A percentile compares a stretch with the other conserved stretches of the same genome.
Conservation (phyloP, 371 early-diverging fungal genomes). For the Mucor lusitanicus region DNA sequence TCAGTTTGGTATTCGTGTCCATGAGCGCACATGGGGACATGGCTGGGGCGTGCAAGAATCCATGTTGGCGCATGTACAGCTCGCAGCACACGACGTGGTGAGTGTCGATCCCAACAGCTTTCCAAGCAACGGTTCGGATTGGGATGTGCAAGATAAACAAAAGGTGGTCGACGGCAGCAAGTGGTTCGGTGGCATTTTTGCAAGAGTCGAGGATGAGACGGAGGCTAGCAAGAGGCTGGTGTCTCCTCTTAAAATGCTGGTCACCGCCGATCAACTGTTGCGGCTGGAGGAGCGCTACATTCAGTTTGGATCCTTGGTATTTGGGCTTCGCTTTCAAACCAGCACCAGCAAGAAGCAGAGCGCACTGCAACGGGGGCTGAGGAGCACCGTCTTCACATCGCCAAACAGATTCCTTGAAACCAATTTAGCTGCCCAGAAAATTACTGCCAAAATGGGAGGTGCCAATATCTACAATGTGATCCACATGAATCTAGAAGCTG, state of each 20-base stretch:
- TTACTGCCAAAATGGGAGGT: constrained; percentile 29
- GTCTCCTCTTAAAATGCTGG: constrained; percentile 3
- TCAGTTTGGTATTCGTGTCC: constrained; percentile 31
- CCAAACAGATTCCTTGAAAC: constrained; percentile 22
- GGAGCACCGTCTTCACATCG: constrained; percentile 22
- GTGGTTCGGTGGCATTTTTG: background rate
- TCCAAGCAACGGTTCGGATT: constrained; percentile 30
- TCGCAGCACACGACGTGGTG: constrained; percentile 4
- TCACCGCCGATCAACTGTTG: constrained; percentile 15
- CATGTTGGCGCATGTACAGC: background rate
- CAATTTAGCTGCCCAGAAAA: constrained; percentile 17
- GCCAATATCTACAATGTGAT: constrained; percentile 21
- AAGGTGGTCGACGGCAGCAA: background rate
- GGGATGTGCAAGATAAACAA: constrained; percentile 4
- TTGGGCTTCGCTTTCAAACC: constrained; percentile 29
- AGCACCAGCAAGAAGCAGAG: constrained; percentile 16
- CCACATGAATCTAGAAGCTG: constrained; percentile 27
- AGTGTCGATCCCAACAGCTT: constrained; percentile 37
- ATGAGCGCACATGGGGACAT: constrained; percentile 28
- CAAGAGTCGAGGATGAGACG: background rate
- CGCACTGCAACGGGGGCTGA: constrained; percentile 24
- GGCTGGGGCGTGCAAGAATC: constrained; percentile 30
- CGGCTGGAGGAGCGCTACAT: constrained; percentile 18
- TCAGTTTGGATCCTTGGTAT: constrained; percentile 38
- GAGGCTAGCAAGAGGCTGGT: constrained; percentile 6